These are phyloP conservation scores for Pleurotus ostreatus DNA, from an alignment of 768 basidiomycete genomes.

Conservation along the genomic window DNA sequence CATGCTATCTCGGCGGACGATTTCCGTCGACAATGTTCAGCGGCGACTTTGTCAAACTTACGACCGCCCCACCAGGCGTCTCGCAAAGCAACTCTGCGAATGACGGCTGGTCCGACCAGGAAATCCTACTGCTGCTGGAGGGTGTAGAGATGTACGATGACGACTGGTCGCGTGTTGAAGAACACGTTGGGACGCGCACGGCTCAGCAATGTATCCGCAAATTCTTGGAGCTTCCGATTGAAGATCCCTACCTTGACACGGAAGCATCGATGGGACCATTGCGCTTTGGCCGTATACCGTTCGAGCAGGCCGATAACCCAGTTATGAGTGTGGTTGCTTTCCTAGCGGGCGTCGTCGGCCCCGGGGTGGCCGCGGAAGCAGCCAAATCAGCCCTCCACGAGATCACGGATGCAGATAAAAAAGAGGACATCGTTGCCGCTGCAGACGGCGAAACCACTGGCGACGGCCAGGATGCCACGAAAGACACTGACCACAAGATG, in stretches of 20 bases:
- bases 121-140: constrained; percentile 85
- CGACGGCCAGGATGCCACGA: constrained; percentile 22
- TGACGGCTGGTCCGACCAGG: constrained; percentile 89
- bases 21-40: constrained; percentile 96
- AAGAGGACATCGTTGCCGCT: constrained; percentile 19
- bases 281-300: constrained; percentile 77
- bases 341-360: constrained; percentile 87
- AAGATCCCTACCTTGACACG: constrained; percentile 83
- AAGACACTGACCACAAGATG: constrained; percentile 36
- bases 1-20: constrained; percentile 94
- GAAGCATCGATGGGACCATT: constrained; percentile 76
- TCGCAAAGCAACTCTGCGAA: constrained; percentile 35
- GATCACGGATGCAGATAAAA: constrained; percentile 59
- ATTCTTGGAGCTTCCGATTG: constrained; percentile 94
- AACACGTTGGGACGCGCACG: constrained; percentile 88
- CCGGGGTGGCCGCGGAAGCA: constrained; percentile 88
- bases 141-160: constrained; percentile 98
- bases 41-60: constrained; percentile 92
- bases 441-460: constrained; percentile 25
- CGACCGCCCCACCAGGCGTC: constrained; percentile 35
- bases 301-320: constrained; percentile 94
- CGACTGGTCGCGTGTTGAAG: constrained; percentile 90
- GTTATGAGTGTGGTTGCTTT: constrained; percentile 99
- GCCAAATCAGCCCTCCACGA: constrained; percentile 88
- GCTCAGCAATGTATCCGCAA: constrained; percentile 95